Base-by-base conservation (phyloP, 1,139 yeast genomes). In the Saccharomyces hybrid region DNA sequence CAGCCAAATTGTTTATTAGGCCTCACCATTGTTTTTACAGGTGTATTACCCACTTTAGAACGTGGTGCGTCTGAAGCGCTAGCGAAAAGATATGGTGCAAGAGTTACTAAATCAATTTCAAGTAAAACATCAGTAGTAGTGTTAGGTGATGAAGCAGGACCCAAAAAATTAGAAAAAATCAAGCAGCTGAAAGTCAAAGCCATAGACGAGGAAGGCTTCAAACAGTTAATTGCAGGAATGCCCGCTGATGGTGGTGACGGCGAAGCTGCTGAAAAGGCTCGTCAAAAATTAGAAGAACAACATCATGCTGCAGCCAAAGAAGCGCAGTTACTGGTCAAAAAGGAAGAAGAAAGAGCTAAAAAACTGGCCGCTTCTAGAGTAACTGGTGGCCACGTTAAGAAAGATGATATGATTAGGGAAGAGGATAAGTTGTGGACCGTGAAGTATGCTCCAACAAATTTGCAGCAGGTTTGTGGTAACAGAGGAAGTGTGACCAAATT, bases 91-190 rank as follows among this genome's bases (percentile, higher is more conserved):
- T 90, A 91, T 64, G 99, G 99, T 14, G 99, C 97, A n/a, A 85
- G 85, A 64, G 96, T 91, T 11, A 88, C 97, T 1, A 82, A 88
- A 60, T 81, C 97, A 0, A 86, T 93, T 31, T 87, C 95, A 53
- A 83, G 89, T 21, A 88, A 86, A 65, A 95, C 99, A 0, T 82
- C 89, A 41, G 77, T 90, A 50, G 97, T 93, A 4, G 97, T 93
- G 1, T 77, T 95, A 31, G 99, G 99, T 5, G 89, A 81, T 52
- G 97, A 93, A 62, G 99, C 99, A 1, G 99, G 99, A 0, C 98
- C 99, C 1, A 83, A 90, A n/a, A 93, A 93, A 71, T 82, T 93
- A 51, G 82, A 83, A 62, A 88, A 86, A 65, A 93, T 95, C 63
- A 84, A 81, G 63, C 79, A 82, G 54, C 74, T 84, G 60, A 79